phyloP scores from a whole-genome alignment of 2,329 filamentous ascomycete genomes.

The Aspergillus hiratsukae region DNA sequence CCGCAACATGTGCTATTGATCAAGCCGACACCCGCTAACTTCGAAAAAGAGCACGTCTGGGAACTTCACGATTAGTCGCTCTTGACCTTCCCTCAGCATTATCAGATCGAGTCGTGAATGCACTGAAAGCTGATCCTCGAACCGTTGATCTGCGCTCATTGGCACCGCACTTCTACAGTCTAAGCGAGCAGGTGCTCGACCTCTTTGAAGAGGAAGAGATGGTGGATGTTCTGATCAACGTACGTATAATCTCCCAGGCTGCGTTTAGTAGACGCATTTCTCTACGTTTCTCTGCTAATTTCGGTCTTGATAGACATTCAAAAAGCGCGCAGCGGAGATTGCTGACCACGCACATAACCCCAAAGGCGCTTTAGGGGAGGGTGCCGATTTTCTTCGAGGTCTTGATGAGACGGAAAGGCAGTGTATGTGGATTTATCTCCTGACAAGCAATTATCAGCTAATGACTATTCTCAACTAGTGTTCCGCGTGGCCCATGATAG shows the following conservation, averaged over 20 bases:
- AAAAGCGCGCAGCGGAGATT: constrained; percentile 73
- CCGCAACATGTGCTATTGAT: neutral
- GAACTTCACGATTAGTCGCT: constrained; percentile 60
- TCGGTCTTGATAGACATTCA: constrained; percentile 60
- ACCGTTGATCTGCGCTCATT: constrained; percentile 79
- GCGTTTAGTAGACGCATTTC: neutral
- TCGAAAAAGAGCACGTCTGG: constrained; percentile 37
- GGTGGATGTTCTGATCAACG: constrained; percentile 61
- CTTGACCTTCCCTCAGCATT: constrained; percentile 78
- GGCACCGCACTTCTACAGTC: constrained; percentile 80
- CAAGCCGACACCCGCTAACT: neutral
- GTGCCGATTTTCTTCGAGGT: constrained; percentile 78
- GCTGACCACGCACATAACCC: constrained; percentile 86
- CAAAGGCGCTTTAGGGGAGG: constrained; percentile 60
- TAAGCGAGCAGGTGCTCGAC: constrained; percentile 81
- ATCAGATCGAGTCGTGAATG: constrained; percentile 75
- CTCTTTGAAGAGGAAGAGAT: constrained; percentile 86
- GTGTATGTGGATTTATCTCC: constrained; percentile 34
- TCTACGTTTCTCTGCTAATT: neutral
- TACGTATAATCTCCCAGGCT: constrained; percentile 17
- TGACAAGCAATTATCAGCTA: neutral
- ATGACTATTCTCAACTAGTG: constrained; percentile 40
- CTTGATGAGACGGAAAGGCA: constrained; percentile 85
- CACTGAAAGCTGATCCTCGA: constrained; percentile 82
- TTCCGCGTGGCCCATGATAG: constrained; percentile 73